phyloP scores from a whole-genome alignment of 345 rosid genomes.

The Rhodomyrtus tomentosa region DNA sequence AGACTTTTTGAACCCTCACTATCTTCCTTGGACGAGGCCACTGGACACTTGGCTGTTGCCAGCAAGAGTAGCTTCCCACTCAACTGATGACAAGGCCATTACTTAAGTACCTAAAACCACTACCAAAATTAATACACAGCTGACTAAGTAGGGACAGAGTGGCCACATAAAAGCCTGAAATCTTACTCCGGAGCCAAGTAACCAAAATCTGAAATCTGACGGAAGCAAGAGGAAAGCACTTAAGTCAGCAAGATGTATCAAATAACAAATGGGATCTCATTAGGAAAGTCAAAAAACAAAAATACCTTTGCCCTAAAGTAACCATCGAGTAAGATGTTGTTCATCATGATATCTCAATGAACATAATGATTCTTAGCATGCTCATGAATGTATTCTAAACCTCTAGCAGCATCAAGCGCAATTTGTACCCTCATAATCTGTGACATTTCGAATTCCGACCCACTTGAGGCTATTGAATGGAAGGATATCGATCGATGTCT shows the following conservation, averaged over 20 bases:
- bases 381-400: slow-evolving; percentile 93
- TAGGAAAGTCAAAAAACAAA: not conserved
- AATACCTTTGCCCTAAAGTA: slow-evolving; percentile 83
- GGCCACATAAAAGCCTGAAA: not conserved
- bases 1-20: not conserved
- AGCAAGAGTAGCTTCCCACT: slow-evolving; percentile 99
- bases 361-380: slow-evolving; percentile 93
- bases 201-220: slow-evolving; percentile 93
- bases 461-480: no score
- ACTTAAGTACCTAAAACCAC: slow-evolving; percentile 53
- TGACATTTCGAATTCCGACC: no score
- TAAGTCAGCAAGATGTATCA: not conserved
- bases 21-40: slow-evolving; percentile 96
- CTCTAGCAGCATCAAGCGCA: slow-evolving; percentile 90
- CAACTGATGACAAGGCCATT: slow-evolving; percentile 85
- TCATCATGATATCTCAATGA: slow-evolving; percentile 90
- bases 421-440: slow-evolving; percentile 87
- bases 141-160: not conserved
- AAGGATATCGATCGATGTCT: no score
- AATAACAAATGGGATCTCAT: not conserved
- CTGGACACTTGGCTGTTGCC: slow-evolving; percentile 96
- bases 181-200: slow-evolving; percentile 96
- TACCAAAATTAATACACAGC: not conserved
- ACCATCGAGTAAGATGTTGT: slow-evolving; percentile 81
- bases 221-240: not conserved